Conservation (phyloP, 2,329 filamentous ascomycete genomes). For the Remersonia thermophila region DNA sequence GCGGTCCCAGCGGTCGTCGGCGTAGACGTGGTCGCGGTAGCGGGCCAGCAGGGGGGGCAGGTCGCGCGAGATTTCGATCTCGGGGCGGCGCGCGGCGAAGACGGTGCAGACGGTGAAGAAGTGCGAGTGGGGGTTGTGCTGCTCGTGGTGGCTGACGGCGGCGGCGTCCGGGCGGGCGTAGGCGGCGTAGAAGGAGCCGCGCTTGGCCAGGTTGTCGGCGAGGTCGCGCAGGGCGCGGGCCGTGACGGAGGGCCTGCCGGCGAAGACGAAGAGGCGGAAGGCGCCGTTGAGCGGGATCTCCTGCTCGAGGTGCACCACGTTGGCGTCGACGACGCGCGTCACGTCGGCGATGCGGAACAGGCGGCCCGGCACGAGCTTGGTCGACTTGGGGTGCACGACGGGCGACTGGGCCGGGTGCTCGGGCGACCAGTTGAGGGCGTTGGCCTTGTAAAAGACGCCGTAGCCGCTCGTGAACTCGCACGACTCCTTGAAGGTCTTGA, state of each 20-base stretch:
- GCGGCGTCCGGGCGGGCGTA: conserved; percentile 52
- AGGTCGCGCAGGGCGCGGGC: conserved; percentile 58
- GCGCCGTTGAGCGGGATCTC: conserved; percentile 80
- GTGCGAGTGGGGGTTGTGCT: conserved; percentile 69
- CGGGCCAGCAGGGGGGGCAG: conserved; percentile 59
- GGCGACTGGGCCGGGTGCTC: conserved; percentile 58
- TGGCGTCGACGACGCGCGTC: conserved; percentile 77
- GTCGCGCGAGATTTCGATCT: conserved; percentile 61
- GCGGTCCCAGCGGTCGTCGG: conserved; percentile 68
- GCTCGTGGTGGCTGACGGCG: conserved; percentile 61
- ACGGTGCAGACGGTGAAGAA: conserved; percentile 74
- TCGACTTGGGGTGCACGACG: conserved; percentile 53
- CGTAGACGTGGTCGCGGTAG: conserved; percentile 74
- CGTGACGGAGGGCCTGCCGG: conserved; percentile 51
- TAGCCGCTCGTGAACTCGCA: conserved; percentile 92
- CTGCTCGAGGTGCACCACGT: conserved; percentile 82
- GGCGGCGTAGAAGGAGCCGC: conserved; percentile 58
- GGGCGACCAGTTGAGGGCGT: conserved; percentile 71
- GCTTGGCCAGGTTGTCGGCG: conserved; percentile 48
- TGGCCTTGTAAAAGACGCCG: conserved; percentile 74
- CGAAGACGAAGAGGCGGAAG: conserved; percentile 78
- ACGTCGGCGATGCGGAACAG: conserved; percentile 70
- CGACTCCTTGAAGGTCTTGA: conserved; percentile 79
- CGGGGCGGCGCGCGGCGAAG: conserved; percentile 53
- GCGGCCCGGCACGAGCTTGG: conserved; percentile 59